Evolutionary conservation across 2,329 filamentous ascomycete genomes (phyloP).

Genomic region (Alternaria angustiovoidea): DNA sequence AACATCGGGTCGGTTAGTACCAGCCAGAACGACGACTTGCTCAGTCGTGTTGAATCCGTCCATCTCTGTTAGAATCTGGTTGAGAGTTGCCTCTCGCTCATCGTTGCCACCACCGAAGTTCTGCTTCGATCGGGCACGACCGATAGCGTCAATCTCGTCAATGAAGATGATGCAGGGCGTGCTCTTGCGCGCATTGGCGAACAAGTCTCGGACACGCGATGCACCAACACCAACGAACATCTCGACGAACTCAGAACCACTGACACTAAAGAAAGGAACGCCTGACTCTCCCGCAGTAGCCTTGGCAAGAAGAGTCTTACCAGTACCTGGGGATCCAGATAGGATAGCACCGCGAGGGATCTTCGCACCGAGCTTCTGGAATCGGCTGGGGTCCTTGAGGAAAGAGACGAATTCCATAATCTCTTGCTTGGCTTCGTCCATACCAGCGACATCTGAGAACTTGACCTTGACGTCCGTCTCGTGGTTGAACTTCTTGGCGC

Average conservation of each 20-base stretch:
- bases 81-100: slow-evolving; percentile 94
- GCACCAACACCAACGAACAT: slow-evolving; percentile 99
- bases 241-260: slow-evolving; percentile 97
- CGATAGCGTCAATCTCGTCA: slow-evolving; percentile 98
- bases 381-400: slow-evolving; percentile 89
- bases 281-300: slow-evolving; percentile 96
- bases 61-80: slow-evolving; percentile 99
- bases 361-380: slow-evolving; percentile 94
- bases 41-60: slow-evolving; percentile 98
- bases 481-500: slow-evolving; percentile 96
- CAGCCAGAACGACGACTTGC: slow-evolving; percentile 94
- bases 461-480: slow-evolving; percentile 97
- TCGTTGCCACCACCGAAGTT: slow-evolving; percentile 92
- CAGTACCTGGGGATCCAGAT: slow-evolving; percentile 96
- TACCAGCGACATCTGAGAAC: slow-evolving; percentile 94
- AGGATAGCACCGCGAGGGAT: slow-evolving; percentile 97
- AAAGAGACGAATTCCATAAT: slow-evolving; percentile 99
- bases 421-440: slow-evolving; percentile 97
- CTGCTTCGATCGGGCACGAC: slow-evolving; percentile 84
- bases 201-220: slow-evolving; percentile 92
- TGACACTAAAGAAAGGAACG: slow-evolving; percentile 98
- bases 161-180: slow-evolving; percentile 99
- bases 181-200: slow-evolving; percentile 92
- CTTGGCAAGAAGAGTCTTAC: slow-evolving; percentile 97
- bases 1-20: slow-evolving; percentile 94